A percentile compares a stretch with the other conserved stretches of the same genome.
phyloP scores from a whole-genome alignment of 768 basidiomycete genomes.

The Naematelia aurantialba region DNA sequence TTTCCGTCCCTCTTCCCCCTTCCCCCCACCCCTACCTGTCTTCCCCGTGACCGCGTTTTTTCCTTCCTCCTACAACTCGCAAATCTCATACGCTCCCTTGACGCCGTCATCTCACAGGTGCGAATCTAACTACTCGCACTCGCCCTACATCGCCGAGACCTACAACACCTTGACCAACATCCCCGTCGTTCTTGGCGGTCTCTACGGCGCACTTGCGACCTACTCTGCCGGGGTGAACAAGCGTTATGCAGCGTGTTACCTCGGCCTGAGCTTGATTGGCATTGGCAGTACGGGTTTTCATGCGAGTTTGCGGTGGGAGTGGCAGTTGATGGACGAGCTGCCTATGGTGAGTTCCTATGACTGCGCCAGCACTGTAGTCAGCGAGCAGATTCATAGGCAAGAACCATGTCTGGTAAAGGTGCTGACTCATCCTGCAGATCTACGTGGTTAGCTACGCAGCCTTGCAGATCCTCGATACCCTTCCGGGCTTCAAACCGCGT shows the following conservation, averaged over 20 bases:
- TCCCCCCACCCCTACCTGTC: too few species aligned
- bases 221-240: slow-evolving; percentile 47
- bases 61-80: too few species aligned
- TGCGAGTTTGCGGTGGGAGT: slow-evolving; percentile 68
- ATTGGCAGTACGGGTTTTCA: slow-evolving; percentile 75
- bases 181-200: slow-evolving; percentile 58
- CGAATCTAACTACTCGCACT: slow-evolving; percentile 74
- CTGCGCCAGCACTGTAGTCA: not conserved
- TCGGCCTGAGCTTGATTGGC: slow-evolving; percentile 65
- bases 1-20: too few species aligned
- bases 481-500: slow-evolving; percentile 26
- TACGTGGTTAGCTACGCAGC: slow-evolving; percentile 64
- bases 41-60: too few species aligned
- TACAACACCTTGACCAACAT: slow-evolving; percentile 71
- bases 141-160: slow-evolving; percentile 71
- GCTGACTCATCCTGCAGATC: slow-evolving; percentile 44
- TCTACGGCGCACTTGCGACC: slow-evolving; percentile 55
- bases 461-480: slow-evolving; percentile 58
- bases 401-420: too few species aligned
- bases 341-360: slow-evolving; percentile 58
- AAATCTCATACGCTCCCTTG: too few species aligned
- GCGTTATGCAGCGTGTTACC: slow-evolving; percentile 46
- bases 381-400: too few species aligned
- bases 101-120: too few species aligned
- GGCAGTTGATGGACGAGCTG: slow-evolving; percentile 72